phyloP scores from a whole-genome alignment of 306 rosid species.

The Vicia faba region DNA sequence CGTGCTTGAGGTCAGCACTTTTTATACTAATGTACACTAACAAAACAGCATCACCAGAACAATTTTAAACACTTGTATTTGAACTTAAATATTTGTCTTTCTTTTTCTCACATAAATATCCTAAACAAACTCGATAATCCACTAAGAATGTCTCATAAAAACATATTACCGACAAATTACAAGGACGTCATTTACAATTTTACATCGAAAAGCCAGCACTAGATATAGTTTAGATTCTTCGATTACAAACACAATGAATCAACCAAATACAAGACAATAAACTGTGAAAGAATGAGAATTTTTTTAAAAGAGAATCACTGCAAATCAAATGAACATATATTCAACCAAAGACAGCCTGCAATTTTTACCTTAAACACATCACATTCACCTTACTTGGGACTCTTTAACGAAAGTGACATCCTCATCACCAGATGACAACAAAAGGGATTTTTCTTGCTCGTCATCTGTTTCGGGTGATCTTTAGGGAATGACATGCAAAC shows the following conservation, averaged over 20 bases:
- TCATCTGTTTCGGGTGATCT: constrained; percentile 57
- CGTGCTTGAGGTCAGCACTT: too few relatives aligned
- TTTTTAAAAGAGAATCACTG: constrained; percentile 29
- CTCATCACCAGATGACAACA: constrained; percentile 48
- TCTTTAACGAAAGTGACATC: constrained; percentile 67
- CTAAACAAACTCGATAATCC: constrained; percentile 29
- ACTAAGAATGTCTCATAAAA: constrained; percentile 27
- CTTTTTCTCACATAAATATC: constrained; percentile 14
- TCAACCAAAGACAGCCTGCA: constrained; percentile 21
- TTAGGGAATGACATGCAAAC: constrained; percentile 49
- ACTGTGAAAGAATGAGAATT: constrained; percentile 5
- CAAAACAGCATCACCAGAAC: constrained; percentile 20
- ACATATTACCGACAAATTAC: constrained; percentile 11
- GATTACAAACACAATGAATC: constrained; percentile 27
- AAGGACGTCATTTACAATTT: constrained; percentile 35
- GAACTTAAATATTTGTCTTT: background rate
- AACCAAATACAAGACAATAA: constrained; percentile 32
- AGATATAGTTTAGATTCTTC: constrained; percentile 22
- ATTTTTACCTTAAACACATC: constrained; percentile 26
- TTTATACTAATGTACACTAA: too few relatives aligned
- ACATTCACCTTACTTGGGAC: constrained; percentile 36
- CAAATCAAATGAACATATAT: constrained; percentile 28
- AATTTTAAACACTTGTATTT: background rate
- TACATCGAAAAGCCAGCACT: constrained; percentile 24
- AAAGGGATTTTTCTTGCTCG: constrained; percentile 65